Conservation (phyloP, 305 asterid genomes). For the Fraxinus sp. region DNA sequence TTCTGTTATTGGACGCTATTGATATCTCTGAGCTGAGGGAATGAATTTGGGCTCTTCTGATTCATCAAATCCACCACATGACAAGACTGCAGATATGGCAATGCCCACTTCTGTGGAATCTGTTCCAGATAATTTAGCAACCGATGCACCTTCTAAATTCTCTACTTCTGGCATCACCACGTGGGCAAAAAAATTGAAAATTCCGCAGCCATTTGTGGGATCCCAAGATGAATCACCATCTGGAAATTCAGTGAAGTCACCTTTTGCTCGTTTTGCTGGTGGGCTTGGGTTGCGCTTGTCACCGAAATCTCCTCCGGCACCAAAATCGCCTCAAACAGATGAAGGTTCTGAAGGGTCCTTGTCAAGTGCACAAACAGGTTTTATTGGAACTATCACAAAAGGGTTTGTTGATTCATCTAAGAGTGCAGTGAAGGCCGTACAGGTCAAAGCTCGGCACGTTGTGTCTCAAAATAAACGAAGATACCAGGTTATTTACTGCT, state of each 20-base stretch:
- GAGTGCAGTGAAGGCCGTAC: conserved; percentile 93
- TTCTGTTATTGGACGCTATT: conserved; percentile 18
- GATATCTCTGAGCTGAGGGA: conserved; percentile 23
- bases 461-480: conserved; percentile 97
- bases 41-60: conserved; percentile 61
- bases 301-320: conserved; percentile 80
- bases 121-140: conserved; percentile 43
- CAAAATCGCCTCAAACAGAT: conserved; percentile 67
- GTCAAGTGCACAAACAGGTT: conserved; percentile 61
- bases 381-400: conserved; percentile 81
- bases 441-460: conserved; percentile 95
- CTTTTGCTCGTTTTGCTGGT: conserved; percentile 75
- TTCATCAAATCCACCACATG: conserved; percentile 39
- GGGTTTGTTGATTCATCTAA: conserved; percentile 92
- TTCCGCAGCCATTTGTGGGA: conserved; percentile 74
- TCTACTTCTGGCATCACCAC: conserved; percentile 79
- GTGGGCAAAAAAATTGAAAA: conserved; percentile 90
- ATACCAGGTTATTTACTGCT: conserved; percentile 71
- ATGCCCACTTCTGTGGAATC: conserved; percentile 43
- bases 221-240: conserved; percentile 70
- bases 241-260: conserved; percentile 60
- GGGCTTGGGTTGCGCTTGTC: conserved; percentile 77
- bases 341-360: conserved; percentile 58
- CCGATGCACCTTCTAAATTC: conserved; percentile 51
- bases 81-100: conserved; percentile 33